Evolutionary conservation across 441 rosid species (phyloP), one percentile per base, ranked within the genome.

Genomic region (Aleurites moluccanus): DNA sequence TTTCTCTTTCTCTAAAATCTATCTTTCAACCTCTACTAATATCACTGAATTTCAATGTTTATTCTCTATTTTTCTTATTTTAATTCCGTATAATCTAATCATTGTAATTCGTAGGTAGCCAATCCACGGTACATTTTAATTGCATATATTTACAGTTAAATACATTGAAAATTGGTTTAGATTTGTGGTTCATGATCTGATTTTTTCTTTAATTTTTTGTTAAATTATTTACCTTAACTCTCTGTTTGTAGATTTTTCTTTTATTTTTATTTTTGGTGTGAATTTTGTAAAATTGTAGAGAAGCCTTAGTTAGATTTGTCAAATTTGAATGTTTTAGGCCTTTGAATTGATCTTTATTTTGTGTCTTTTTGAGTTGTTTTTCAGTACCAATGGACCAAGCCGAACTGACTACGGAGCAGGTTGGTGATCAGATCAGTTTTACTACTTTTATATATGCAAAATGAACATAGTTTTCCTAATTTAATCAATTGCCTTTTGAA

Each of bases 401-500:
- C 1, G 97, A 89, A 76, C 86, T 93, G 63, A 82, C 85, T 73
- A 79, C 88, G 5, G 93, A 90, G 60, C 94, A 91, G 96, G 98
- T 92, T 81, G 61, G 85, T 77, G 76, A 75, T 78, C 56, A 67
- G 45, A 69, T 75, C 42, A 13, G 0, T 28, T 15, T 5, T 6
- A 44, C 47, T 10, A 44, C 47, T 44, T 44, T n/a, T n/a, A n/a
- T n/a, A n/a, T n/a, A n/a, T n/a, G n/a, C n/a, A n/a, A n/a, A n/a
- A n/a, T n/a, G n/a, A n/a, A n/a, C n/a, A n/a, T n/a, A n/a, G n/a
- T n/a, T n/a, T n/a, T n/a, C n/a, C n/a, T n/a, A n/a, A n/a, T n/a
- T n/a, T 44, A 44, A 44, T 44, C 47, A 44, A 44, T 44, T 44
- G 11, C 13, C 11, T 55, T 55, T 55, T 21, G 59, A 55, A 21